Base-by-base conservation (phyloP, 768 basidiomycete genomes). In the Tylopilus sp. region DNA sequence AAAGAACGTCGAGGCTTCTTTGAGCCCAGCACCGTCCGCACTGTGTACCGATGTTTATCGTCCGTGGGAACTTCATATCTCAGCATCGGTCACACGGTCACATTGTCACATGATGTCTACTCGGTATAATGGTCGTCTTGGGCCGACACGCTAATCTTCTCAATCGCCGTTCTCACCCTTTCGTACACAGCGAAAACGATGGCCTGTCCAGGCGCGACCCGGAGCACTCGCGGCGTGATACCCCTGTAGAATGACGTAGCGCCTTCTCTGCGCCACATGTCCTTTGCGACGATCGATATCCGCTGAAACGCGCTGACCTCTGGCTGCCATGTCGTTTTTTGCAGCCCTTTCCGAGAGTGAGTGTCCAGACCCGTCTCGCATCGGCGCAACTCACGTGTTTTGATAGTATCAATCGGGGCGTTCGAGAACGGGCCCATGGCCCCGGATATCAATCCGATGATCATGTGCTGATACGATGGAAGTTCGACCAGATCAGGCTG, bases 361-460 rank as follows among this genome's bases (percentile, higher is more conserved):
- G 38, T 29, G 49, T 12, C 3, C 25, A 7, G 19, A n/a, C 36
- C 26, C 41, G 22, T 21, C 31, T 21, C 37, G 42, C 31, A 11
- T 29, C 16, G 9, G n/a, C 29, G 24, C 0, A 1, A 55, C 87
- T 61, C 70, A 87, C 92, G 90, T 53, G 96, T 98, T 72, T 97
- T 98, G 63, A 96, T 93, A 12, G 89, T 92, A 70, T 92, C 91
- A 48, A 93, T 89, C 1, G 95, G 96, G 13, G 97, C 97, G 66
- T 99, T 98, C 14, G 94, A 95, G 71, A 98, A 94, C 14, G 97
- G 97, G 5, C 97, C 97, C 87, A 95, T 93, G 2, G 97, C 97
- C 46, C 97, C 97, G 43, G 92, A 96, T 62, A 99, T 84, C 54
- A 98, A 78, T 47, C 97, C 97, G 53, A 98, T 92, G 22, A 89